Base-by-base conservation (phyloP, 331 rosid species). In the Telfairia occidentalis region DNA sequence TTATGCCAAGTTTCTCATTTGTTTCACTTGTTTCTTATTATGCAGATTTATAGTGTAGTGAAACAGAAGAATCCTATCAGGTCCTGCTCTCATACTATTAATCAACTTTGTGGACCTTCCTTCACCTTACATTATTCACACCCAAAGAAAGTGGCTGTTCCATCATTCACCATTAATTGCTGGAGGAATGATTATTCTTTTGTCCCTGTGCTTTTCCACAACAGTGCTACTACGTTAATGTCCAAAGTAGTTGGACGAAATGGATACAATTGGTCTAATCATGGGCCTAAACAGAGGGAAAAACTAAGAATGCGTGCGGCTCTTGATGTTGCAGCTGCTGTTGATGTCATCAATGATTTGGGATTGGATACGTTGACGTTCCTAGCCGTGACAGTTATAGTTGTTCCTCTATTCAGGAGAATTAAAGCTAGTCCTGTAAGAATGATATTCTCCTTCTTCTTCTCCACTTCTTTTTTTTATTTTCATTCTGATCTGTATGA, bases 361-460 rank as follows among this genome's bases (percentile, higher is more conserved):
- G 99, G 99, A 72, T 81, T 85, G 88, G 99, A 95, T 82, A 92
- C 99, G 52, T 84, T 95, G 85, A 95, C 97, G 58, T 90, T 95
- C 79, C 82, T 95, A 86, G 90, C 83, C 3, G 99, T 95, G 79
- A 95, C 96, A 21, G 97, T 95, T 82, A 30, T 92, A 59, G 90
- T 92, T 74, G 96, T 95, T 76, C 99, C 99, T 4, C 84, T 96
- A 40, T 92, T 95, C 92, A 95, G 89, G 87, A 82, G 65, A 78
- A 77, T 95, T 45, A 92, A 80, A 92, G 93, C 96, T 69, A 95
- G 99, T 82, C 99, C 97, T 72, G 99, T 92, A 86, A 95, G 96
- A 83, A 82, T 53, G 29, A 71, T 9, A 45, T 71, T 65, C 34
- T 19, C 72, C 40, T 34, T 49, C 53, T 15, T 1, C 61, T 58